phyloP scores from a whole-genome alignment of 805 yeast species.

The Saturnispora quitensis region DNA sequence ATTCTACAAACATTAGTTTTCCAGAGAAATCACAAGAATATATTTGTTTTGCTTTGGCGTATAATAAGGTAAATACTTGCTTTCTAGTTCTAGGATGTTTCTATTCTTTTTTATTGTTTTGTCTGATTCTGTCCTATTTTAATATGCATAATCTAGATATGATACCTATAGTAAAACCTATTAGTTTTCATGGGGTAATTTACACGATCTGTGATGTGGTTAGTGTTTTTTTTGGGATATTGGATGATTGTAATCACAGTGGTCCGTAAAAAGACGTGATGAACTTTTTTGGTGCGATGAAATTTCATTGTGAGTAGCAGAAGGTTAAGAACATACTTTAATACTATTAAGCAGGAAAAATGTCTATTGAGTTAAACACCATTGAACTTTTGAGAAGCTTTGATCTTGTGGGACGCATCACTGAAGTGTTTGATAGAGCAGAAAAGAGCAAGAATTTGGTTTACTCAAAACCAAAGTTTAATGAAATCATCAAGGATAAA shows the following conservation, averaged over 20 bases:
- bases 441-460: conserved; percentile 19
- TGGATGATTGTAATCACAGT: background rate
- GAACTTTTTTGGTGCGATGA: background rate
- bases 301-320: background rate
- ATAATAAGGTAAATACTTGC: background rate
- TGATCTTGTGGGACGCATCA: conserved; percentile 15
- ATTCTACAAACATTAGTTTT: background rate
- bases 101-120: background rate
- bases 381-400: conserved; percentile 18
- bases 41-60: background rate
- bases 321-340: background rate
- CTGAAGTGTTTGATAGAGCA: conserved; percentile 19
- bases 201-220: background rate
- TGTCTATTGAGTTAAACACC: conserved; percentile 7
- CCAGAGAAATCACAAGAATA: background rate
- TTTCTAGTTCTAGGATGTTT: background rate
- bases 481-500: conserved; percentile 19
- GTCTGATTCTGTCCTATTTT: background rate
- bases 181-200: background rate
- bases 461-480: conserved; percentile 13
- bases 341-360: background rate
- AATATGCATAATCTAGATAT: background rate
- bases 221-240: background rate
- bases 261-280: background rate
- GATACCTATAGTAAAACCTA: background rate